Evolutionary conservation across 345 rosid genomes (phyloP), one percentile per base, ranked within the genome.

Genomic region (Eucalyptus marginata): DNA sequence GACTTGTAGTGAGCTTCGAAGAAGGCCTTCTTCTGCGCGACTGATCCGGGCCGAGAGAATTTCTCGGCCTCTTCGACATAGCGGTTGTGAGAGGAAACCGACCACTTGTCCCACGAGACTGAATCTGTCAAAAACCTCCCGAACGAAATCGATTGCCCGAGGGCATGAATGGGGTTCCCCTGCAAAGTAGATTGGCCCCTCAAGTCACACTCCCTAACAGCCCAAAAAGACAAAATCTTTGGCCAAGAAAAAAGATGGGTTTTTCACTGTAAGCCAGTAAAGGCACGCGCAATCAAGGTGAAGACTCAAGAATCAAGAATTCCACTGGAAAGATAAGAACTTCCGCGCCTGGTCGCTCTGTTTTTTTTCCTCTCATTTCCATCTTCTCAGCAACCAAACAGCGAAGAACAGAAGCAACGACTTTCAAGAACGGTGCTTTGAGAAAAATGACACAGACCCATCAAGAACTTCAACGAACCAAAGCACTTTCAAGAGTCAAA

Each of bases 21-120:
- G 92, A 92, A 93, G 49, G 95, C 94, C 88, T 92, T 93, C 90
- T 90, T 93, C 92, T 93, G 94, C 1, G 94, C 95, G 71, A 93
- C 95, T 4, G 94, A 93, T 12, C 95, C 95, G 6, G 95, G 95
- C 31, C 88, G 90, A 33, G 94, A 89, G 87, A 87, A 92, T 86
- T 88, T 92, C 91, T 93, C 93, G 4, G 95, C 95, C 56, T 93
- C 95, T 88, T 93, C 95, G 5, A 92, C 93, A 52, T 93, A 93
- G 24, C 88, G 87, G 49, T 93, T 93, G 58, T 90, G 87, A 43
- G 91, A 58, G 90, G 90, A 93, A 49, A 89, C 89, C 8, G 95
- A 93, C 95, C 95, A 93, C 91, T 90, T 93, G 84, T 92, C 93
- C 94, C 93, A 93, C 8, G 93, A 88, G 47, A 89, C 89, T 2